Percentiles rank a stretch among this genome's conserved stretches.
phyloP scores from a whole-genome alignment of 2,329 filamentous ascomycete genomes.

The Akanthomyces lecanii region DNA sequence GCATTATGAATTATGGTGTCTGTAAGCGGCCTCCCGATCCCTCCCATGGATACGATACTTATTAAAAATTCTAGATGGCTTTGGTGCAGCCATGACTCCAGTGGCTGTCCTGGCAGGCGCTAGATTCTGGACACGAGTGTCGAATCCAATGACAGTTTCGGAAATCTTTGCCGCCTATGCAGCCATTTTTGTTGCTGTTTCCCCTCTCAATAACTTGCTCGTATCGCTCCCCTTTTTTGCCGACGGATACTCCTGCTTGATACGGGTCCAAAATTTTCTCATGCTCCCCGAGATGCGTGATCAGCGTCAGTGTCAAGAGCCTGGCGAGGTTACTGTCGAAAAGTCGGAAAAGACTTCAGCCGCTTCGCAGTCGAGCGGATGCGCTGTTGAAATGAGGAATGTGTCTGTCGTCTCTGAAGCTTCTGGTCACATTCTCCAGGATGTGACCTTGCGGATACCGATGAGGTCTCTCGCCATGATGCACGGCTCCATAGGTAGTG shows the following conservation, averaged over 20 bases:
- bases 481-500: neutral
- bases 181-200: neutral
- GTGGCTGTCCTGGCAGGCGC: constrained; percentile 1
- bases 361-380: neutral
- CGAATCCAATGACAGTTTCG: neutral
- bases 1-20: neutral
- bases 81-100: neutral
- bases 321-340: neutral
- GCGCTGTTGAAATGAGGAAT: neutral
- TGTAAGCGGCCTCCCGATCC: neutral
- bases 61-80: neutral
- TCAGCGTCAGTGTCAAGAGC: neutral
- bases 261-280: neutral
- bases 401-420: neutral
- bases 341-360: neutral
- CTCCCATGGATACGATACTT: no score
- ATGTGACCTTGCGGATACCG: neutral
- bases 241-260: neutral
- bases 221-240: neutral
- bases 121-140: constrained; percentile 2
- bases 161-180: neutral
- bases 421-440: neutral
- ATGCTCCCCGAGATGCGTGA: neutral
- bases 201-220: neutral
- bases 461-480: neutral